A percentile compares a stretch with the other conserved stretches of the same genome.
These are phyloP conservation scores for Ustilago lituana DNA, from an alignment of 1,284 basidiomycete species.

Conservation along the genomic window DNA sequence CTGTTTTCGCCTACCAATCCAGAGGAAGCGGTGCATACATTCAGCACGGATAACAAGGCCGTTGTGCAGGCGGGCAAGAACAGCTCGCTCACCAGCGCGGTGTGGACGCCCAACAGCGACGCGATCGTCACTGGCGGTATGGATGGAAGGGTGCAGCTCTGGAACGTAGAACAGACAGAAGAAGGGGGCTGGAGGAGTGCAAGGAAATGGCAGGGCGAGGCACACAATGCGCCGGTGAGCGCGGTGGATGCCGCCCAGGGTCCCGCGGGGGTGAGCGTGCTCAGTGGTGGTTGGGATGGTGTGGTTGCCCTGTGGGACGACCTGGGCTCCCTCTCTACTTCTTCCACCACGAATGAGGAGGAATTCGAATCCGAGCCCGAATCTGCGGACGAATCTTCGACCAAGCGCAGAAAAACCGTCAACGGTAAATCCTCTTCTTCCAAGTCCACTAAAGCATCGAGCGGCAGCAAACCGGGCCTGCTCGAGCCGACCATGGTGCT, in stretches of 20 bases:
- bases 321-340: neutral
- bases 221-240: constrained; percentile 48
- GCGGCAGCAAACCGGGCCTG: constrained; percentile 1
- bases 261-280: constrained; percentile 17
- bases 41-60: constrained; percentile 49
- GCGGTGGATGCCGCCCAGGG: constrained; percentile 38
- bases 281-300: constrained; percentile 62
- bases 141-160: constrained; percentile 74
- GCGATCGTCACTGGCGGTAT: constrained; percentile 79
- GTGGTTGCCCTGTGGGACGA: constrained; percentile 59
- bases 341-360: neutral
- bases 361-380: constrained; percentile 18
- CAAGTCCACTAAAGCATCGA: neutral
- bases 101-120: constrained; percentile 70
- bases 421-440: constrained; percentile 6
- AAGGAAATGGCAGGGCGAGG: constrained; percentile 30
- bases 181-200: constrained; percentile 24
- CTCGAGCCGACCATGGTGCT: constrained; percentile 28
- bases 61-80: constrained; percentile 41
- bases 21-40: constrained; percentile 42
- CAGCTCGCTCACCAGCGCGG: constrained; percentile 76
- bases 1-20: constrained; percentile 49
- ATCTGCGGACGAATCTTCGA: constrained; percentile 17
- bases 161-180: constrained; percentile 21
- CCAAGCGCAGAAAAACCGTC: constrained; percentile 32